phyloP scores from a whole-genome alignment of 23 red algal genomes.

The Agarophyton chilense region DNA sequence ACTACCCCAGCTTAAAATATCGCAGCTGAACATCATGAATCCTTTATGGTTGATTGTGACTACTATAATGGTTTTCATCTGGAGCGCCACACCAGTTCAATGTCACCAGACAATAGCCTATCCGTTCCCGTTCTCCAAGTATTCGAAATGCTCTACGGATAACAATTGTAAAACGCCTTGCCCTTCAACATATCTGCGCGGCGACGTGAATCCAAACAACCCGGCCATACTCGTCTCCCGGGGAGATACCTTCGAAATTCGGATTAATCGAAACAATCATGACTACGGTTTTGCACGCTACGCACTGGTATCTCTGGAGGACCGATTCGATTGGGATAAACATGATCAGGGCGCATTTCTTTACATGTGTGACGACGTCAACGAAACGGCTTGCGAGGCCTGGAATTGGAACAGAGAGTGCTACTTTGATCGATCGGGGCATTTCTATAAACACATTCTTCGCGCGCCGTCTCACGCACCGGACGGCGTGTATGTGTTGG shows the following conservation, averaged over 20 bases:
- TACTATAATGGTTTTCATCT: background rate
- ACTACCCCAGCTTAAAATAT: too few species aligned
- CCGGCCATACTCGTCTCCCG: background rate
- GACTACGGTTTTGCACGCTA: constrained; percentile 35
- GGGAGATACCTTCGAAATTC: constrained; percentile 13
- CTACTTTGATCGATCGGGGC: constrained; percentile 13
- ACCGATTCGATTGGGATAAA: constrained; percentile 19
- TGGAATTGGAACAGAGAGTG: constrained; percentile 11
- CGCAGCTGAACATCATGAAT: background rate
- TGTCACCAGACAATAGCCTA: constrained; percentile 9
- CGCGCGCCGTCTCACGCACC: constrained; percentile 21
- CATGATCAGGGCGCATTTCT: constrained; percentile 32
- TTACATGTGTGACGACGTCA: constrained; percentile 24
- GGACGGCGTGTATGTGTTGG: constrained; percentile 65
- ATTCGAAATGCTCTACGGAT: constrained; percentile 3
- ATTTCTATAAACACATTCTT: background rate
- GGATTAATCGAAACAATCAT: constrained; percentile 49
- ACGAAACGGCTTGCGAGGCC: background rate
- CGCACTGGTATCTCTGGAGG: constrained; percentile 18
- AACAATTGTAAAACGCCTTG: background rate
- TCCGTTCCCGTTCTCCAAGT: constrained; percentile 11
- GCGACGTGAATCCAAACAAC: constrained; percentile 20
- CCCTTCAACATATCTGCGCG: background rate
- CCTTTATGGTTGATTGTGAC: background rate
- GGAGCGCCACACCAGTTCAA: background rate